Conservation (phyloP, 1,284 basidiomycete genomes). For the Ceratobasidium sp. region DNA sequence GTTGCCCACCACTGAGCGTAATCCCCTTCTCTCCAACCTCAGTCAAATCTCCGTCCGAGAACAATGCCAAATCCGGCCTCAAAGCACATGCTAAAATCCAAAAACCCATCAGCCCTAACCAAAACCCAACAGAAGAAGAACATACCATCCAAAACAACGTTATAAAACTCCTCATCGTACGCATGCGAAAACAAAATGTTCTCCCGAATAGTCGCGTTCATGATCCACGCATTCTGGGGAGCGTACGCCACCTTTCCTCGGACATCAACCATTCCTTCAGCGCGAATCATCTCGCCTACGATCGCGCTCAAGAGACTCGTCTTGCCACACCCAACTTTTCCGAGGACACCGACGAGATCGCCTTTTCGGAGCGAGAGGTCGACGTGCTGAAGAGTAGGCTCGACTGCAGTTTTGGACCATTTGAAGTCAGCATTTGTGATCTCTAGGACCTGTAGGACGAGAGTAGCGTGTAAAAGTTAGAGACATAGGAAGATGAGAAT, state of each 20-base stretch:
- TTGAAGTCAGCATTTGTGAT: constrained; percentile 80
- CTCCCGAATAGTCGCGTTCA: constrained; percentile 83
- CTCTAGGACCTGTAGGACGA: constrained; percentile 63
- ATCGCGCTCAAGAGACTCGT: constrained; percentile 55
- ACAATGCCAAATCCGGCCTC: constrained; percentile 78
- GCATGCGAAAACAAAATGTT: constrained; percentile 92
- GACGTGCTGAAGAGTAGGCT: constrained; percentile 81
- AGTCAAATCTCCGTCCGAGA: constrained; percentile 77
- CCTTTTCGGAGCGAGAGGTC: constrained; percentile 81
- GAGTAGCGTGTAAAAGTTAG: not conserved
- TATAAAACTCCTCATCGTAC: constrained; percentile 82
- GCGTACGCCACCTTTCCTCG: constrained; percentile 88
- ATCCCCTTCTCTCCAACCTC: constrained; percentile 73
- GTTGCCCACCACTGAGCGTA: constrained; percentile 66
- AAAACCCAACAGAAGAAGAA: constrained; percentile 6
- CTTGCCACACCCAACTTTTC: constrained; percentile 94
- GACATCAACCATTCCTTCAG: constrained; percentile 76
- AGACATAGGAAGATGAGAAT: not conserved
- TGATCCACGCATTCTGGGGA: constrained; percentile 89
- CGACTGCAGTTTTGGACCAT: constrained; percentile 70
- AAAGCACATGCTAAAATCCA: constrained; percentile 81
- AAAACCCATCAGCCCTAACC: not conserved
- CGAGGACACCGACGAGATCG: constrained; percentile 87
- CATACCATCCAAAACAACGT: constrained; percentile 77
- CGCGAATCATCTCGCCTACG: constrained; percentile 83